phyloP scores from a whole-genome alignment of 768 basidiomycete species.

The Dioszegia crocea region DNA sequence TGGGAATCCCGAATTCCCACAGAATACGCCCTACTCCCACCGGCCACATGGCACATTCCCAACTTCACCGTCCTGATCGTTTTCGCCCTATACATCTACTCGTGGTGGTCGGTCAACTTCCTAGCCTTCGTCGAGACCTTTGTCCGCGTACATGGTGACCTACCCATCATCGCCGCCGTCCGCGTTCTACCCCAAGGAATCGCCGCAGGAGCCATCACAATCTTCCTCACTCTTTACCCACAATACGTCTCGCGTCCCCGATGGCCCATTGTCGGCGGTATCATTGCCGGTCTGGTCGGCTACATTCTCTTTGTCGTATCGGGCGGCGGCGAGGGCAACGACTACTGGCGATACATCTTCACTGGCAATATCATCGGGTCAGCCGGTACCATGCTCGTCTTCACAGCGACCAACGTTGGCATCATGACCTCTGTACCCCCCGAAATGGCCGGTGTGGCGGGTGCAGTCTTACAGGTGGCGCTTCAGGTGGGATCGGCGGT shows the following conservation, averaged over 20 bases:
- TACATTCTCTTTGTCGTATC: slow-evolving; percentile 48
- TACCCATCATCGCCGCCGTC: slow-evolving; percentile 40
- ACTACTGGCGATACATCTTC: slow-evolving; percentile 37
- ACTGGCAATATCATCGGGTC: slow-evolving; percentile 30
- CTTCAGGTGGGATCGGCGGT: slow-evolving; percentile 39
- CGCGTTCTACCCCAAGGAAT: slow-evolving; percentile 38
- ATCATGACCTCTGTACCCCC: slow-evolving; percentile 45
- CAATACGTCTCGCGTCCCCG: slow-evolving; percentile 10
- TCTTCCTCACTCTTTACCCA: slow-evolving; percentile 12
- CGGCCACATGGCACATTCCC: slow-evolving; percentile 41
- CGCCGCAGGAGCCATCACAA: slow-evolving; percentile 23
- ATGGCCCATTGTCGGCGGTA: slow-evolving; percentile 45
- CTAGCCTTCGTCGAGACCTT: slow-evolving; percentile 32
- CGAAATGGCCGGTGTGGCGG: slow-evolving; percentile 40
- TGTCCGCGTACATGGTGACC: slow-evolving; percentile 18
- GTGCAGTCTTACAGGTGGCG: slow-evolving; percentile 38
- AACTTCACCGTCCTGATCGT: slow-evolving; percentile 44
- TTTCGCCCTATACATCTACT: slow-evolving; percentile 40
- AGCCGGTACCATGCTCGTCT: slow-evolving; percentile 26
- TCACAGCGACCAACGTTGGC: slow-evolving; percentile 24
- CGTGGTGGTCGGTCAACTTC: slow-evolving; percentile 38
- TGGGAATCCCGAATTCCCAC: slow-evolving; percentile 34
- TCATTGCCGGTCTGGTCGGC: slow-evolving; percentile 66
- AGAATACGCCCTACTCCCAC: slow-evolving; percentile 41
- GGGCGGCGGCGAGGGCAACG: slow-evolving; percentile 6